phyloP scores from a whole-genome alignment of 805 yeast genomes.

The Myxozyma sirexii region DNA sequence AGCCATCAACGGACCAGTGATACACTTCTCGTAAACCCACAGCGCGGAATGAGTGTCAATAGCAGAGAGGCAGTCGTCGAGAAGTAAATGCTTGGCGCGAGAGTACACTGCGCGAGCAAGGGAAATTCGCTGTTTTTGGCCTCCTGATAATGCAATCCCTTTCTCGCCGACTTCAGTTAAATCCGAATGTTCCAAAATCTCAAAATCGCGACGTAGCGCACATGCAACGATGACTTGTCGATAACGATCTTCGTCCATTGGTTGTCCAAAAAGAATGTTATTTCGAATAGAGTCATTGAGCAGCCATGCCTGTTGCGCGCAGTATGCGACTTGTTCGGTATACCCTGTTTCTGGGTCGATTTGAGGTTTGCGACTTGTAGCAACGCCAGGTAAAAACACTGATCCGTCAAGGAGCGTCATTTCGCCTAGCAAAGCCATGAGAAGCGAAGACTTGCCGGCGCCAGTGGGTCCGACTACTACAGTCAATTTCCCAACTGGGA shows the following conservation, averaged over 20 bases:
- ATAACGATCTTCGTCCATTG: slow-evolving; percentile 77
- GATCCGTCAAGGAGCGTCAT: slow-evolving; percentile 62
- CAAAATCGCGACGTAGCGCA: slow-evolving; percentile 82
- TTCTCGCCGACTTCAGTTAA: slow-evolving; percentile 95
- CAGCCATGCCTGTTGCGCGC: slow-evolving; percentile 79
- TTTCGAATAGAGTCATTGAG: slow-evolving; percentile 83
- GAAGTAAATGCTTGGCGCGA: slow-evolving; percentile 71
- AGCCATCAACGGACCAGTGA: slow-evolving; percentile 83
- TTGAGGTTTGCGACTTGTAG: slow-evolving; percentile 62
- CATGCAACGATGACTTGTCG: slow-evolving; percentile 81
- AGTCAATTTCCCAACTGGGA: slow-evolving; percentile 68
- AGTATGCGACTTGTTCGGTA: slow-evolving; percentile 63
- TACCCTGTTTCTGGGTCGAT: slow-evolving; percentile 75
- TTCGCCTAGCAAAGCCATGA: slow-evolving; percentile 84
- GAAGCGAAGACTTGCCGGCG: slow-evolving; percentile 80
- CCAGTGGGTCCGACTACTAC: slow-evolving; percentile 89
- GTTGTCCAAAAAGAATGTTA: slow-evolving; percentile 79
- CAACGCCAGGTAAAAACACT: slow-evolving; percentile 74
- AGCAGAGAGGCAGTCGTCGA: slow-evolving; percentile 95
- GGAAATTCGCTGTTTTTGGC: slow-evolving; percentile 95
- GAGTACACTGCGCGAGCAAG: slow-evolving; percentile 93
- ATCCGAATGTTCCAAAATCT: slow-evolving; percentile 85
- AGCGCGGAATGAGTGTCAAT: slow-evolving; percentile 95
- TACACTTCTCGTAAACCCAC: slow-evolving; percentile 89
- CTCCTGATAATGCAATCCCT: slow-evolving; percentile 94